Conservation (phyloP, 1,139 yeast species). For the Arxiozyma slooffiae region DNA sequence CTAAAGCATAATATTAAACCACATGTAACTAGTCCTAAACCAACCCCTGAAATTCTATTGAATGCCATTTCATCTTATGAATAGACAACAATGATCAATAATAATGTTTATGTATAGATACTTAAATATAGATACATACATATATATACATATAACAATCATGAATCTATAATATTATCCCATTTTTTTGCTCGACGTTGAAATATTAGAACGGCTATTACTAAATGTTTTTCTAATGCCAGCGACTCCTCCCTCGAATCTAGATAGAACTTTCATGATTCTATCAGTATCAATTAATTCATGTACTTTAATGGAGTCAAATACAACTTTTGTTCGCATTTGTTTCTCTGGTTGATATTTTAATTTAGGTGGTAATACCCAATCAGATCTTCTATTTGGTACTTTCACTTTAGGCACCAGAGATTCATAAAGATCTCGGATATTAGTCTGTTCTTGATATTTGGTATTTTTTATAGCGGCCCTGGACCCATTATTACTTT, state of each 20-base stretch:
- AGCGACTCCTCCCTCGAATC: conserved; percentile 30
- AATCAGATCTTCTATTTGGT: conserved; percentile 30
- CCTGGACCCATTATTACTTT: background rate
- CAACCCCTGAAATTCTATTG: conserved; percentile 55
- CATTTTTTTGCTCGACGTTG: background rate
- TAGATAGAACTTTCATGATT: conserved; percentile 22
- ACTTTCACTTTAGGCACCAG: conserved; percentile 23
- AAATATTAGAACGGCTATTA: background rate
- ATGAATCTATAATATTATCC: background rate
- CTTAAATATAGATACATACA: background rate
- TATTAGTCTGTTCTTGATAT: conserved; percentile 7
- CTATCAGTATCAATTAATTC: conserved; percentile 23
- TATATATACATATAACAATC: background rate
- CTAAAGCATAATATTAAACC: conserved; percentile 44
- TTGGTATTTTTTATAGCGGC: conserved; percentile 1
- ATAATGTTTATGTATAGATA: background rate
- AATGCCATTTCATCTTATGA: conserved; percentile 26
- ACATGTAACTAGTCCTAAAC: conserved; percentile 57
- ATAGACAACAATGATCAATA: background rate
- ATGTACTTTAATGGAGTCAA: conserved; percentile 25
- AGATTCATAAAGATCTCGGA: conserved; percentile 23
- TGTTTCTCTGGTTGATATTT: conserved; percentile 29
- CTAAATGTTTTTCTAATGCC: conserved; percentile 22
- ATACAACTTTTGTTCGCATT: conserved; percentile 25
- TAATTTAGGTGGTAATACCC: conserved; percentile 26